Evolutionary conservation across 2,329 filamentous ascomycete genomes (phyloP).

Genomic region (Plenodomus tracheiphilus): DNA sequence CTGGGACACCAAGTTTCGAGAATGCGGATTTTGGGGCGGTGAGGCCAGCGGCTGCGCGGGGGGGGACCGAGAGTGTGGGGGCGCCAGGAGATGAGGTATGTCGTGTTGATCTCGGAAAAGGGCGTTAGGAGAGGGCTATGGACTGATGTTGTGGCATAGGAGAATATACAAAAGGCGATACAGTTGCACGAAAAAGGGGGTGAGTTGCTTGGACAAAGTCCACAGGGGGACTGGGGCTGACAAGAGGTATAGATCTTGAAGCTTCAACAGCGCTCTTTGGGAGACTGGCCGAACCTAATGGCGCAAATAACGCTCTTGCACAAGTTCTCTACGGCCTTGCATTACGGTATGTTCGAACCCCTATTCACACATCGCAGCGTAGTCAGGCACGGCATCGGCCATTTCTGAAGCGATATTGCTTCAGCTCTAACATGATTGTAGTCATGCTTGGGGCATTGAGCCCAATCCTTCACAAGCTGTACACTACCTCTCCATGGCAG

Average conservation of each 20-base stretch:
- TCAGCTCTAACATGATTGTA: slow-evolving; percentile 44
- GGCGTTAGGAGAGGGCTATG: slow-evolving; percentile 6
- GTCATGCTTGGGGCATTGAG: slow-evolving; percentile 90
- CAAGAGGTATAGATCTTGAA: slow-evolving; percentile 59
- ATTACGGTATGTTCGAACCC: slow-evolving; percentile 64
- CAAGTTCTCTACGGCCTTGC: slow-evolving; percentile 96
- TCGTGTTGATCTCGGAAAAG: slow-evolving; percentile 4
- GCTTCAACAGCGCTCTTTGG: slow-evolving; percentile 85
- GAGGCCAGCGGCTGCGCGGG: slow-evolving; percentile 17
- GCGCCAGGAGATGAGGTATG: slow-evolving; percentile 47
- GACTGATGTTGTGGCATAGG: slow-evolving; percentile 23
- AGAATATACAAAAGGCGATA: slow-evolving; percentile 93
- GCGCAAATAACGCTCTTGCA: slow-evolving; percentile 87
- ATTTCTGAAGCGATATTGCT: not conserved
- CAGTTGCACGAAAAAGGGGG: slow-evolving; percentile 81
- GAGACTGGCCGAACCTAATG: slow-evolving; percentile 77
- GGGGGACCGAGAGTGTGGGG: slow-evolving; percentile 42
- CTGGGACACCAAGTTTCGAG: slow-evolving; percentile 33
- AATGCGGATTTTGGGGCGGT: slow-evolving; percentile 14
- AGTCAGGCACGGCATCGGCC: too few relatives aligned
- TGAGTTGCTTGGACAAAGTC: slow-evolving; percentile 30
- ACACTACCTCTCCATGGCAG: slow-evolving; percentile 82
- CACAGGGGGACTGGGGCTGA: slow-evolving; percentile 15
- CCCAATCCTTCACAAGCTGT: slow-evolving; percentile 74
- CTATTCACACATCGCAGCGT: slow-evolving; percentile 1